Percentiles rank a stretch among this genome's conserved stretches.
phyloP scores from a whole-genome alignment of 257 asterid genomes.

The Ocimum tenuiflorum region DNA sequence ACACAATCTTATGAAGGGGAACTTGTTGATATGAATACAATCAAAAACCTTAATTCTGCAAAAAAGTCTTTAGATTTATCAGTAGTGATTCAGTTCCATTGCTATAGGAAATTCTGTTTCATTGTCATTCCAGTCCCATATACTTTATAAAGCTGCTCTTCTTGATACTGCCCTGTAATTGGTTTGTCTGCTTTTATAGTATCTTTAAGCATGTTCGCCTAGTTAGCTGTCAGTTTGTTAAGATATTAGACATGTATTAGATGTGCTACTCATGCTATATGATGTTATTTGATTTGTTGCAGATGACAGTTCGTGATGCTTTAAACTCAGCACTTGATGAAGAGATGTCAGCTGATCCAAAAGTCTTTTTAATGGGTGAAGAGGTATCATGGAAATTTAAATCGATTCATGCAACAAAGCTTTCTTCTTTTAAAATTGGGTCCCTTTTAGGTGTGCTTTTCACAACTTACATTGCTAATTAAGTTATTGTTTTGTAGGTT shows the following conservation, averaged over 20 bases:
- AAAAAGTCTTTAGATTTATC: too few species aligned
- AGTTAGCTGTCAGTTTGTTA: background rate
- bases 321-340: slow-evolving; percentile 91
- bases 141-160: background rate
- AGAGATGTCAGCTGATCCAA: slow-evolving; percentile 95
- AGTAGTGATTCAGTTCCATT: background rate
- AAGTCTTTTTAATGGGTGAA: slow-evolving; percentile 84
- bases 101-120: background rate
- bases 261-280: background rate
- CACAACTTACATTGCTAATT: slow-evolving; percentile 13
- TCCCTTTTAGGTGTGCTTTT: too few species aligned
- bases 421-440: too few species aligned
- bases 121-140: background rate
- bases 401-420: background rate
- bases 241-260: background rate
- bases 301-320: slow-evolving; percentile 82
- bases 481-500: slow-evolving; percentile 39
- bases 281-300: slow-evolving; percentile 7
- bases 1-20: background rate
- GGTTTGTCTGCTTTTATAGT: background rate
- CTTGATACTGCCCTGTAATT: background rate
- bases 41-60: too few species aligned
- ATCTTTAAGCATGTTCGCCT: background rate
- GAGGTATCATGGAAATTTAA: slow-evolving; percentile 42
- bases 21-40: background rate